A percentile compares a stretch with the other conserved stretches of the same genome.
These are phyloP conservation scores for Penicillium tannophilum DNA, from an alignment of 495 filamentous ascomycete genomes.

Conservation along the genomic window DNA sequence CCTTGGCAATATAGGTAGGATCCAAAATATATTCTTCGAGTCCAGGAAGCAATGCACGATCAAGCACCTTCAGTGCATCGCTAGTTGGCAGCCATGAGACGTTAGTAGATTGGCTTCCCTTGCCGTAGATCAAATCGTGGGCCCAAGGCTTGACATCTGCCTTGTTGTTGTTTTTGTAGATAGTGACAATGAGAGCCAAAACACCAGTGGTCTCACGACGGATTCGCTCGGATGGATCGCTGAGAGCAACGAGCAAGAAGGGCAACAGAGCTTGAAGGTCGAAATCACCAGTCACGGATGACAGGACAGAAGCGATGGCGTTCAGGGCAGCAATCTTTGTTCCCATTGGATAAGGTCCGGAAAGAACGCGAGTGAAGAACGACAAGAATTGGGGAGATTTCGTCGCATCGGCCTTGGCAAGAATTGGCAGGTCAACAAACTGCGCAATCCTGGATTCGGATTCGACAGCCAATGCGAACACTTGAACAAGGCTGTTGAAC, in stretches of 20 bases:
- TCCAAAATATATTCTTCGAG: constrained; percentile 86
- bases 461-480: constrained; percentile 61
- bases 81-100: constrained; percentile 61
- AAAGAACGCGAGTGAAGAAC: constrained; percentile 77
- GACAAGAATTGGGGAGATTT: constrained; percentile 69
- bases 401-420: constrained; percentile 56
- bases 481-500: constrained; percentile 59
- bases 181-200: constrained; percentile 45
- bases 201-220: constrained; percentile 73
- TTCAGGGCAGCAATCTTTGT: constrained; percentile 69
- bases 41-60: constrained; percentile 63
- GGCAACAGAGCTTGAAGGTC: constrained; percentile 80
- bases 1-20: constrained; percentile 59
- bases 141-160: constrained; percentile 49
- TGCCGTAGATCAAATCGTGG: constrained; percentile 58
- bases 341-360: constrained; percentile 65
- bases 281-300: constrained; percentile 47
- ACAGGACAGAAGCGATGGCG: constrained; percentile 55
- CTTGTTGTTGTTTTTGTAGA: constrained; percentile 51
- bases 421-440: constrained; percentile 60
- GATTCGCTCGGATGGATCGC: constrained; percentile 72
- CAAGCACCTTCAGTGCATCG: constrained; percentile 60
- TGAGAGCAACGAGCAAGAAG: constrained; percentile 71
- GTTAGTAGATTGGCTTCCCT: constrained; percentile 46
- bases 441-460: constrained; percentile 51